Percentiles rank a stretch among this genome's conserved stretches.
Conservation (phyloP, 106 monocot species). For the Platanthera zijinensis region DNA sequence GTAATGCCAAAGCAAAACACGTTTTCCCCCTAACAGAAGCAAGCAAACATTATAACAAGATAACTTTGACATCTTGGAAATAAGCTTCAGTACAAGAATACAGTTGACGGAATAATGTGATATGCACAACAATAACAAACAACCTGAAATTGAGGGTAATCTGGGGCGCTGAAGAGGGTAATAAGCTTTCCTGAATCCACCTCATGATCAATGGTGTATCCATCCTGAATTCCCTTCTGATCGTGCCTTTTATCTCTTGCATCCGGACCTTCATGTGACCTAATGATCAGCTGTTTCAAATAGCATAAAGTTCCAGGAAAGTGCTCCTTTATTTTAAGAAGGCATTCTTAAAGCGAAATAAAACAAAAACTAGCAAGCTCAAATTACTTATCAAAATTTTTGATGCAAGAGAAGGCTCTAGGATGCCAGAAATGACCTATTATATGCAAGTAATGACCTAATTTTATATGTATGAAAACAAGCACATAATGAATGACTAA, state of each 20-base stretch:
- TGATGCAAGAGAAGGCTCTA: not conserved
- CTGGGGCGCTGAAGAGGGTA: constrained; percentile 94
- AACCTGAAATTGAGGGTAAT: constrained; percentile 99
- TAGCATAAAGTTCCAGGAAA: constrained; percentile 3
- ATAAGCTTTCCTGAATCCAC: constrained; percentile 81
- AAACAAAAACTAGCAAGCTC: not conserved
- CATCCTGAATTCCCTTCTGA: constrained; percentile 66
- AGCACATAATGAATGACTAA: too few relatives aligned
- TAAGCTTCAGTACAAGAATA: not conserved
- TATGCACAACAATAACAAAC: not conserved
- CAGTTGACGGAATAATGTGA: not conserved
- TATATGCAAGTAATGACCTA: too few relatives aligned
- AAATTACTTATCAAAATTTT: not conserved
- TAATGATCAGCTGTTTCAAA: constrained; percentile 70
- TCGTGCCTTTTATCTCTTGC: constrained; percentile 80
- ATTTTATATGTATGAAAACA: too few relatives aligned
- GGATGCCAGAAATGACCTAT: too few relatives aligned
- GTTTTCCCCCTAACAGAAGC: not conserved
- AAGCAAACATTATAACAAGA: not conserved
- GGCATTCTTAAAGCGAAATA: not conserved
- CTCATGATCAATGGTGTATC: constrained; percentile 86
- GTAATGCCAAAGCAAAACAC: not conserved
- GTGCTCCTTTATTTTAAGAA: not conserved
- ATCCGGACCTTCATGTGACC: constrained; percentile 99
- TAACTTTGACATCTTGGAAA: not conserved